Conservation (phyloP, 371 early-diverging fungal species). For the Coemansia sp. region DNA sequence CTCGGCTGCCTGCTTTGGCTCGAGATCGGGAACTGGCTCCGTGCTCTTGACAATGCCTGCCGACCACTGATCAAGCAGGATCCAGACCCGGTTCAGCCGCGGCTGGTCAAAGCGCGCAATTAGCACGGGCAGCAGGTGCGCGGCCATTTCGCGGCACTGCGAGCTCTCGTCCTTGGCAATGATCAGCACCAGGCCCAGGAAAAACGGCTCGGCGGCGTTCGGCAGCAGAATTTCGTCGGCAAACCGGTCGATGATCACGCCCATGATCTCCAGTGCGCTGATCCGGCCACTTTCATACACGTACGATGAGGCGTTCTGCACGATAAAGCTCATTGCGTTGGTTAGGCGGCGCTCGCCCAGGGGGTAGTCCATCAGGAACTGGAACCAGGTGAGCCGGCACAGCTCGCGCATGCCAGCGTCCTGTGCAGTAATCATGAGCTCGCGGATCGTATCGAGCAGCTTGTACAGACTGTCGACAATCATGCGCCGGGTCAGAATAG, state of each 20-base stretch:
- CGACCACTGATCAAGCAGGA: conserved; percentile 74
- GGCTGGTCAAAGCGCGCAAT: conserved; percentile 60
- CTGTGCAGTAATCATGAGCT: conserved; percentile 87
- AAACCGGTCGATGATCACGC: conserved; percentile 75
- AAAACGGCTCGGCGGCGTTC: conserved; percentile 71
- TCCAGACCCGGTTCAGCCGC: conserved; percentile 58
- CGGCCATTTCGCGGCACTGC: conserved; percentile 88
- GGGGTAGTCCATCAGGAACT: conserved; percentile 94
- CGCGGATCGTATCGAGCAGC: conserved; percentile 73
- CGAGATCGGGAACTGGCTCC: background rate
- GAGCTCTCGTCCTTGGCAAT: conserved; percentile 89
- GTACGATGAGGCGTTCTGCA: conserved; percentile 81
- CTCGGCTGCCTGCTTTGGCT: conserved; percentile 17
- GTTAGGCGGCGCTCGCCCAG: conserved; percentile 76
- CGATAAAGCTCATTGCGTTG: conserved; percentile 79
- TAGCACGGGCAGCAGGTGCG: conserved; percentile 66
- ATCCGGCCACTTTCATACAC: conserved; percentile 87
- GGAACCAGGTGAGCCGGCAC: conserved; percentile 77
- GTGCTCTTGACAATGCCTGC: conserved; percentile 31
- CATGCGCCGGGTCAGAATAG: conserved; percentile 81
- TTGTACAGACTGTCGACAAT: conserved; percentile 89
- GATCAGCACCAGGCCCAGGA: conserved; percentile 78
- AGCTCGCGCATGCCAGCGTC: conserved; percentile 73
- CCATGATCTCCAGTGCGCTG: conserved; percentile 83
- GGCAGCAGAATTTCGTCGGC: conserved; percentile 69